These are phyloP conservation scores for Ceratobasidium sp. DNA, from an alignment of 1,284 basidiomycete species.

Conservation along the genomic window DNA sequence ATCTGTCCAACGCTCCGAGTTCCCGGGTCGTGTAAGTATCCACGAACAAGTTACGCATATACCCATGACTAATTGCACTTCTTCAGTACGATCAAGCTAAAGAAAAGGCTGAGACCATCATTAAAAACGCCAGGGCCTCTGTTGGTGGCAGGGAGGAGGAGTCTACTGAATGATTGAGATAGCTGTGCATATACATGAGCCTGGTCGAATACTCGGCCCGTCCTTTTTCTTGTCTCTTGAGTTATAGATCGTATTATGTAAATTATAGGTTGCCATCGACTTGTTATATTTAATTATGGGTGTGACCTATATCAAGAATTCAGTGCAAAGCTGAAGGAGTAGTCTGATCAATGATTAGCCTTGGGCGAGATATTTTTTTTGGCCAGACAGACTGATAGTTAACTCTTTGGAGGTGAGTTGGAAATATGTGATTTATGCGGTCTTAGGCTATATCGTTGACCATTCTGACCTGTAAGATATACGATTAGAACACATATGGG, in stretches of 20 bases:
- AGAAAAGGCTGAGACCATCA: conserved; percentile 23
- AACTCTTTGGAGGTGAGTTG: too few species aligned
- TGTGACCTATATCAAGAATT: not conserved
- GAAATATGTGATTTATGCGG: too few species aligned
- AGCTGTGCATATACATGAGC: not conserved
- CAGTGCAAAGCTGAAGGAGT: too few species aligned
- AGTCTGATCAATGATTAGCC: too few species aligned
- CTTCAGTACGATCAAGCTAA: conserved; percentile 39
- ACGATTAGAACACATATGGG: too few species aligned
- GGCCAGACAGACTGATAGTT: too few species aligned
- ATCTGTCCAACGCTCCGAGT: conserved; percentile 42
- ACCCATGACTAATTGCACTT: not conserved
- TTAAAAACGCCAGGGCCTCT: conserved; percentile 13
- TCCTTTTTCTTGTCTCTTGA: not conserved
- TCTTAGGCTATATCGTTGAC: too few species aligned
- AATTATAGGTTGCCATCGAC: not conserved
- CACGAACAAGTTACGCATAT: not conserved
- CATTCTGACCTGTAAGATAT: too few species aligned
- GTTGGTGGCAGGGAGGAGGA: conserved; percentile 39
- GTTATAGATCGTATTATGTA: conserved; percentile 4
- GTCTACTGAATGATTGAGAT: conserved; percentile 17
- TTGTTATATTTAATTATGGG: not conserved
- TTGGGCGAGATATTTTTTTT: too few species aligned
- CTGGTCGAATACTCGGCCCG: conserved; percentile 16
- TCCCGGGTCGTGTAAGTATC: conserved; percentile 35